Evolutionary conservation across 2,329 filamentous ascomycete genomes (phyloP).

Genomic region (Dendryphion nanum): DNA sequence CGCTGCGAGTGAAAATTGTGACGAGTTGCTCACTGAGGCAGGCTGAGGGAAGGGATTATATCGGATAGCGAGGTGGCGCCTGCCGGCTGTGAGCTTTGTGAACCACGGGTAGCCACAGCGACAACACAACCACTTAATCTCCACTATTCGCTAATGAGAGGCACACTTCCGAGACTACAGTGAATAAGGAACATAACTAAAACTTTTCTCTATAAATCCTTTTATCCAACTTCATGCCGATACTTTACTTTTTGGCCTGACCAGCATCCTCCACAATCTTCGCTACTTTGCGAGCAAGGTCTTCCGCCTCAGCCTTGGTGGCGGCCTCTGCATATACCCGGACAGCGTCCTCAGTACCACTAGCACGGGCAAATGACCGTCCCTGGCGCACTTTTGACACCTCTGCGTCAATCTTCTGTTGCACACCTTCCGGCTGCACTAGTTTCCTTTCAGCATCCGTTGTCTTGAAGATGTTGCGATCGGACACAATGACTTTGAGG

Average conservation of each 20-base stretch:
- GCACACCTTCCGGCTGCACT: slow-evolving; percentile 73
- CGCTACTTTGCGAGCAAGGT: slow-evolving; percentile 81
- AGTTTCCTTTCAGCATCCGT: slow-evolving; percentile 90
- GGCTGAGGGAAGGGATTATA: no score
- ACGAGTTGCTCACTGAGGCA: no score
- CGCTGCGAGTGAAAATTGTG: no score
- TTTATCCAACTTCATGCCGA: slow-evolving; percentile 11
- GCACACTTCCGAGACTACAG: no score
- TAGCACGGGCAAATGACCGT: slow-evolving; percentile 86
- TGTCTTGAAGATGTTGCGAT: slow-evolving; percentile 87
- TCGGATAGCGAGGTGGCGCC: no score
- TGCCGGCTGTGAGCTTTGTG: no score
- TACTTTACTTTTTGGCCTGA: not conserved
- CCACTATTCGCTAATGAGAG: no score
- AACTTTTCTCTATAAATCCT: slow-evolving; percentile 20
- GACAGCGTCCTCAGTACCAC: slow-evolving; percentile 93
- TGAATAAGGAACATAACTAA: slow-evolving; percentile 8
- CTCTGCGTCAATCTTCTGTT: slow-evolving; percentile 80
- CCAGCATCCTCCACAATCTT: slow-evolving; percentile 61
- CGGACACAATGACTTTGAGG: slow-evolving; percentile 84
- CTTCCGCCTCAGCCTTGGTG: slow-evolving; percentile 84
- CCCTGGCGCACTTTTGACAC: slow-evolving; percentile 91
- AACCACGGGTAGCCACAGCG: no score
- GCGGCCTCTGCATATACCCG: slow-evolving; percentile 94
- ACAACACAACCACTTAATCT: no score